phyloP scores from a whole-genome alignment of 495 filamentous ascomycete species.

The Staphylotrichum tortipilum region DNA sequence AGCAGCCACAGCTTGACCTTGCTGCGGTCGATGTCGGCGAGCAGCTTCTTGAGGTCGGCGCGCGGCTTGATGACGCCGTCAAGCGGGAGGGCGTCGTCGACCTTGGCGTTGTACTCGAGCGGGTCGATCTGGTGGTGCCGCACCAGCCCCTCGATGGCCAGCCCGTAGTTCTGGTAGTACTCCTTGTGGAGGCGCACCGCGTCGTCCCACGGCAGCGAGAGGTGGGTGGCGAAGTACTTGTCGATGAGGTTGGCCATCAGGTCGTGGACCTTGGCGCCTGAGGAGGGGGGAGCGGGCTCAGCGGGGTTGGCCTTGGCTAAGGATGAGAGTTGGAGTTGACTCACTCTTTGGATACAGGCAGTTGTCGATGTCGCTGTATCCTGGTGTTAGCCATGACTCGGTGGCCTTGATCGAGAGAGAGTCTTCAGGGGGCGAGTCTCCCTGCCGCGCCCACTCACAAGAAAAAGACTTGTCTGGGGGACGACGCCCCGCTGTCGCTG shows the following conservation, averaged over 20 bases:
- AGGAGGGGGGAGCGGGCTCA: too few relatives aligned
- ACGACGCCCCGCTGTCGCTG: slow-evolving; percentile 4
- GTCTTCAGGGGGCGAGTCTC: too few relatives aligned
- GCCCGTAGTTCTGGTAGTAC: slow-evolving; percentile 92
- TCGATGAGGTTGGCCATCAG: slow-evolving; percentile 71
- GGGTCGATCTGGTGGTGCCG: slow-evolving; percentile 93
- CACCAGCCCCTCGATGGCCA: slow-evolving; percentile 92
- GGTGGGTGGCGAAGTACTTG: slow-evolving; percentile 70
- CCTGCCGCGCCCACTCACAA: slow-evolving; percentile 28
- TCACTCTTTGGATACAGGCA: slow-evolving; percentile 66
- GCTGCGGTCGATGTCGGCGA: slow-evolving; percentile 64
- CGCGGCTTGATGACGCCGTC: slow-evolving; percentile 74
- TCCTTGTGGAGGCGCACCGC: slow-evolving; percentile 73
- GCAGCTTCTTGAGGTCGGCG: slow-evolving; percentile 60
- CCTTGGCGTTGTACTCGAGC: slow-evolving; percentile 85
- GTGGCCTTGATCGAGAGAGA: too few relatives aligned
- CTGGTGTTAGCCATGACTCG: background rate
- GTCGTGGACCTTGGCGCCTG: slow-evolving; percentile 62
- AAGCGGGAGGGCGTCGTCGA: slow-evolving; percentile 90
- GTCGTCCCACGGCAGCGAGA: slow-evolving; percentile 61
- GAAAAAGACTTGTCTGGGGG: slow-evolving; percentile 35
- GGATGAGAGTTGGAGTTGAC: slow-evolving; percentile 9
- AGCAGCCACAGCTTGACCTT: slow-evolving; percentile 90
- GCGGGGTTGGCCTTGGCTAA: background rate
- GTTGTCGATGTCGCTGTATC: slow-evolving; percentile 79